Base-by-base conservation (phyloP, 768 basidiomycete species). In the Cytidiella melzeri region DNA sequence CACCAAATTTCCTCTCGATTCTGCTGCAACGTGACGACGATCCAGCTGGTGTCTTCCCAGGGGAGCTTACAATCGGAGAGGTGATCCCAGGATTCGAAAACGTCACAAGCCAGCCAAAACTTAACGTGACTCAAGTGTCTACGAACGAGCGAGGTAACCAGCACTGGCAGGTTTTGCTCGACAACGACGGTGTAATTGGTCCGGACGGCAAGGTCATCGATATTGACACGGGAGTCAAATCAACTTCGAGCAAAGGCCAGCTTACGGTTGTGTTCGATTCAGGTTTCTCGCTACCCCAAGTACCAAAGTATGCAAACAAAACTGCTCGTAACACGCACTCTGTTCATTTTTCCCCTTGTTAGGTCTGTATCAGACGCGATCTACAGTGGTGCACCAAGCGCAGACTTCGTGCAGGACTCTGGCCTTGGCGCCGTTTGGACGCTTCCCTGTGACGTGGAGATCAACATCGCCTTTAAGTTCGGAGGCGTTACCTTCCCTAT, bases 391-490 rank as follows among this genome's bases (percentile, higher is more conserved):
- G 69, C 86, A 5, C 65, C 67, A 11, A 79, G 77, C 4, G 77
- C 87, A n/a, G 62, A 73, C 47, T 73, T 74, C 21, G 55, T 64
- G 5, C 70, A 74, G 26, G 41, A 59, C 19, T 48, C 67, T 20
- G 56, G 53, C 45, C 46, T 75, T 12, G 77, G 80, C 12, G 61
- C 70, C 10, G 65, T 73, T 26, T 90, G 82, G 80, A 69, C 71
- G 9, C 55, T 88, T 1, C 83, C 85, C 2, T 90, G 87, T 59
- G 65, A 73, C 39, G 67, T 73, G 45, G 74, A 82, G 61, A 70
- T 87, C 41, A 85, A 84, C 47, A 63, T 83, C 36, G 80, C 86
- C 0, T 77, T 87, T 62, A 70, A 70, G 54, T 83, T 89, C 43
- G 74, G 67, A 5, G 83, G 83, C 4, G 64, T 69, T 6, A 58